Conservation (phyloP, 306 rosid species). For the Vigna unguiculata region DNA sequence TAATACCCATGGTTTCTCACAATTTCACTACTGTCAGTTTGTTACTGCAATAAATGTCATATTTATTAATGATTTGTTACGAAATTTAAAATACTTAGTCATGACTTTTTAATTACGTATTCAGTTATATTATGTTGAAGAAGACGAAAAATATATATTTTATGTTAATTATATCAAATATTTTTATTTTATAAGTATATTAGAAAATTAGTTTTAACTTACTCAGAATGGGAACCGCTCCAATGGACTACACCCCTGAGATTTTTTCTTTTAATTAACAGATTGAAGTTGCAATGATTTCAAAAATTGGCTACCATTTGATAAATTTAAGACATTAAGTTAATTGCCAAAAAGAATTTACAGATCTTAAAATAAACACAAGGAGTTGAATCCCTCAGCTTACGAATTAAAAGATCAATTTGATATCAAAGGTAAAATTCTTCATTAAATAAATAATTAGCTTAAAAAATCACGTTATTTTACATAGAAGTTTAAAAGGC, state of each 20-base stretch:
- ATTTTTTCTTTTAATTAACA: too few relatives aligned
- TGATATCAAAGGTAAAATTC: not conserved
- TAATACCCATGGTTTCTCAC: not conserved
- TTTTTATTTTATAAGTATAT: not conserved
- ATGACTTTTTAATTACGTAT: not conserved
- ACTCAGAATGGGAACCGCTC: too few relatives aligned
- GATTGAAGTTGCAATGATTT: not conserved
- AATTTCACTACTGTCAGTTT: not conserved
- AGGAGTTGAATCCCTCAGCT: not conserved
- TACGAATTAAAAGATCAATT: not conserved
- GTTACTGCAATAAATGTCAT: not conserved
- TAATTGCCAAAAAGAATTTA: not conserved
- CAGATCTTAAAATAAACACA: not conserved
- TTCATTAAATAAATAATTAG: not conserved
- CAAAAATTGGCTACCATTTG: too few relatives aligned
- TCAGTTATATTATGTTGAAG: too few relatives aligned
- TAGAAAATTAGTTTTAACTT: too few relatives aligned
- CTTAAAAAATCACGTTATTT: not conserved
- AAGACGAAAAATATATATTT: too few relatives aligned
- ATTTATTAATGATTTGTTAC: not conserved
- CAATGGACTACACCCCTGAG: not conserved
- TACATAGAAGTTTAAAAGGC: not conserved
- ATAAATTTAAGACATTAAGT: not conserved
- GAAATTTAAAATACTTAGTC: not conserved
- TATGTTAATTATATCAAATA: not conserved